Percentiles rank a stretch among this genome's conserved stretches.
Conservation (phyloP, 2,329 filamentous ascomycete species). For the Thyridium curvatum region DNA sequence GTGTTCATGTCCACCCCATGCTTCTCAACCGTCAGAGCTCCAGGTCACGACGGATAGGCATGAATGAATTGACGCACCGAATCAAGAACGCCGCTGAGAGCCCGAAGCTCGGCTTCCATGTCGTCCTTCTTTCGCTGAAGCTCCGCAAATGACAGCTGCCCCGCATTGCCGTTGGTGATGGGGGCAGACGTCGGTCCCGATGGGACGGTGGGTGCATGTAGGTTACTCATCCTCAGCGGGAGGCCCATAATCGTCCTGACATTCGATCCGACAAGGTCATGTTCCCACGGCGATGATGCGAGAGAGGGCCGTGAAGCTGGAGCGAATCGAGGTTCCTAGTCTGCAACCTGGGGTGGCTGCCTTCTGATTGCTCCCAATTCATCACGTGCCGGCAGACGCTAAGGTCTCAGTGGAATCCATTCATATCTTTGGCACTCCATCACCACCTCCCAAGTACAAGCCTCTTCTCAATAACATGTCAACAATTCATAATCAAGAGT, state of each 20-base stretch:
- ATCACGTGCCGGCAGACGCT: too few relatives aligned
- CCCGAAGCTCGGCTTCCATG: constrained; percentile 80
- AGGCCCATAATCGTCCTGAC: constrained; percentile 18
- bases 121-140: constrained; percentile 79
- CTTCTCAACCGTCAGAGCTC: constrained; percentile 37
- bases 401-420: too few relatives aligned
- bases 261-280: neutral
- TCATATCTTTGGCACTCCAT: too few relatives aligned
- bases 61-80: constrained; percentile 61
- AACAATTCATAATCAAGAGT: too few relatives aligned
- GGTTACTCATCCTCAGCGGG: constrained; percentile 43
- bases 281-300: neutral
- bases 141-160: constrained; percentile 66
- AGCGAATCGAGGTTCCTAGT: too few relatives aligned
- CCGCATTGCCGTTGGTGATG: constrained; percentile 52
- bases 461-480: too few relatives aligned
- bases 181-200: constrained; percentile 68
- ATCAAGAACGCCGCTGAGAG: constrained; percentile 78
- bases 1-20: constrained; percentile 94
- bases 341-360: too few relatives aligned
- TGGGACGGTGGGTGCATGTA: constrained; percentile 55
- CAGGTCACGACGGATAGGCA: neutral
- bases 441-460: too few relatives aligned
- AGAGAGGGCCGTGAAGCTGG: too few relatives aligned
- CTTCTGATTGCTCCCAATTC: too few relatives aligned